phyloP scores from a whole-genome alignment of 176 grass and related monocot species.

The Chrysopogon serrulatus region DNA sequence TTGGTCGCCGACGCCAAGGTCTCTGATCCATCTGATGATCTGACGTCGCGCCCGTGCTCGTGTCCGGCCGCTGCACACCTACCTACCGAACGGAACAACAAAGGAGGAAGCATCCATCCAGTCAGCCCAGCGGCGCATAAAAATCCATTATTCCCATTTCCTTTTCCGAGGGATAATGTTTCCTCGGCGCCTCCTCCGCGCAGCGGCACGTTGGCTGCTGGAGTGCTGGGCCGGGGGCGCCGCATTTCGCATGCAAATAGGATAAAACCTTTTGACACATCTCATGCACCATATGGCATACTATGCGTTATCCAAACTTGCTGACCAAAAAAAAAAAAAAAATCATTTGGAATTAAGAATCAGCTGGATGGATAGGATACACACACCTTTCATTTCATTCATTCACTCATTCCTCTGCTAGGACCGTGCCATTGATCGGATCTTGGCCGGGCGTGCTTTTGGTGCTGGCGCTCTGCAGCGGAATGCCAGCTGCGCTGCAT shows the following conservation, averaged over 20 bases:
- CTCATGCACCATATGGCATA: too few species aligned
- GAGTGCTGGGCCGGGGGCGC: too few species aligned
- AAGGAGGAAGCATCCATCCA: background rate
- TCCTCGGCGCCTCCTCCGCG: background rate
- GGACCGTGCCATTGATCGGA: conserved; percentile 22
- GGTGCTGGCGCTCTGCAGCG: background rate
- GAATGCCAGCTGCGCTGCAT: background rate
- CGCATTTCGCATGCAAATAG: background rate
- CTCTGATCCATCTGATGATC: too few species aligned
- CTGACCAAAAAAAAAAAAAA: too few species aligned
- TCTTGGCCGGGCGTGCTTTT: conserved; percentile 24
- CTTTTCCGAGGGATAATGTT: background rate
- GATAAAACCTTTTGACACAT: too few species aligned
- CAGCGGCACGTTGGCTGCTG: background rate
- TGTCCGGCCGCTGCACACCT: background rate
- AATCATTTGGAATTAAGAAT: too few species aligned
- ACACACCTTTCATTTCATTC: background rate
- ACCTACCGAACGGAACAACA: too few species aligned
- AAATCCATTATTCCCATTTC: background rate
- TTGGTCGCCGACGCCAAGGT: too few species aligned
- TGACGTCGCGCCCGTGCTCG: conserved; percentile 1
- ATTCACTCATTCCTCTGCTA: background rate
- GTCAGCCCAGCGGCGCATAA: background rate
- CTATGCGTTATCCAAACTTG: too few species aligned
- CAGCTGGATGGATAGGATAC: too few species aligned